Base-by-base conservation (phyloP, 1,139 yeast genomes). In the Geotrichum bryndzae region DNA sequence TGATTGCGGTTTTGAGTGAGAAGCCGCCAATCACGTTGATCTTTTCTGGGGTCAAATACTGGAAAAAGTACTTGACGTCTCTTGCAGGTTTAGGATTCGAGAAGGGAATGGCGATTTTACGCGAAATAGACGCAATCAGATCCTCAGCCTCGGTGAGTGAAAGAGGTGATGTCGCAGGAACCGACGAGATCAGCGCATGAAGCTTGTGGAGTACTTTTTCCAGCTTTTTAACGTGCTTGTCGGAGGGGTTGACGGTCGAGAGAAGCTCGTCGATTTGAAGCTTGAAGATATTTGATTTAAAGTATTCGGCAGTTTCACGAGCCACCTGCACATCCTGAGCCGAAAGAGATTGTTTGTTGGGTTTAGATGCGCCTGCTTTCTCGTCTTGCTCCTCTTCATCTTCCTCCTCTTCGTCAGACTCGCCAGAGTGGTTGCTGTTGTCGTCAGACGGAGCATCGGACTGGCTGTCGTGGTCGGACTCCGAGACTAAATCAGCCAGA, bases 201-300 rank as follows among this genome's bases (percentile, higher is more conserved):
- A 94, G 73, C 69, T 86, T 82, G 72, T 88, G 96, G 57, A 94
- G 79, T 56, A 87, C 87, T 67, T 86, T 88, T 71, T 91, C 96
- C 60, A 91, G 84, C 61, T 80, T 79, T 59, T 83, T 75, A 53
- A 87, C 82, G 70, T 87, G 86, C 31, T 82, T 76, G 27, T 89
- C 95, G 69, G 88, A 88, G 54, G 91, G 75, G 67, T 84, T 84
- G 54, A 92, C 82, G 73, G 91, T 97, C 67, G 84, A 83, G 70
- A 94, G 78, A 53, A 94, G 79, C 72, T 92, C 98, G 74, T 92
- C 99, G 61, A 92, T 91, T 76, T 94, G 96, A 63, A 94, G 78
- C 74, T 94, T 94, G 83, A 94, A 92, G 63, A 94, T 90, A 74
- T 92, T 92, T 15, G 97, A 90, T 71, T 91, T 90, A 83, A 92